Conservation (phyloP, 2,329 filamentous ascomycete species). For the Sphaerulina musiva region DNA sequence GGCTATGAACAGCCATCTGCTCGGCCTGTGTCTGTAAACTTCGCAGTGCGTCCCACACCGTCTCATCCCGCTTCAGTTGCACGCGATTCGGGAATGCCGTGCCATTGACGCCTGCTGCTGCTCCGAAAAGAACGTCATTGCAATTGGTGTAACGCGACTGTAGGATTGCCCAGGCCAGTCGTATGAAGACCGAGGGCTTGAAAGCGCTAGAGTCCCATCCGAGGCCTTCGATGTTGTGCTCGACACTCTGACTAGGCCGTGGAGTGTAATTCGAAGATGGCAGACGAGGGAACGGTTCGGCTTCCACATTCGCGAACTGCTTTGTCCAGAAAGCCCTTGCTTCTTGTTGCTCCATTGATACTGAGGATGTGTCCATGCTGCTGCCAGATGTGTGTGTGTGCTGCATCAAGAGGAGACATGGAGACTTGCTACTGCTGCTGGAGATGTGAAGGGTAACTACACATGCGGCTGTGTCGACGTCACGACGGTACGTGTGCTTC, state of each 20-base stretch:
- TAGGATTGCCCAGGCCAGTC: constrained; percentile 14
- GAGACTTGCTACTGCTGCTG: no score
- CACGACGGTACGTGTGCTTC: no score
- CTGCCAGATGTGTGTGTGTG: background rate
- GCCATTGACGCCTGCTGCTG: constrained; percentile 3
- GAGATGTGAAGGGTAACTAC: no score
- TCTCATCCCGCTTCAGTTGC: background rate
- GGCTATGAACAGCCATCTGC: background rate
- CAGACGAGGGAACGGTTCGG: constrained; percentile 34
- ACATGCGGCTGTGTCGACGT: no score
- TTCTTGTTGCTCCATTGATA: background rate
- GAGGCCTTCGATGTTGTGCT: constrained; percentile 18
- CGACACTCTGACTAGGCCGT: constrained; percentile 24
- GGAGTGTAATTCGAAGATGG: constrained; percentile 23
- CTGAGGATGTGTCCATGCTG: background rate
- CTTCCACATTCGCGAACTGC: constrained; percentile 27
- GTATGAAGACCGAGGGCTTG: constrained; percentile 9
- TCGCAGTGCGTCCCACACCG: background rate
- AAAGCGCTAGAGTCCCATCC: constrained; percentile 14
- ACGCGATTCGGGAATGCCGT: constrained; percentile 1
- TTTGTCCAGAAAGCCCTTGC: constrained; percentile 27
- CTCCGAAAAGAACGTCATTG: constrained; percentile 13
- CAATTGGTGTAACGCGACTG: constrained; percentile 5
- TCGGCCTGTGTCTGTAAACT: background rate
- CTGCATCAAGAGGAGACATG: no score